These are phyloP conservation scores for Daldinia vernicosa DNA, from an alignment of 495 filamentous ascomycete species.

Conservation along the genomic window DNA sequence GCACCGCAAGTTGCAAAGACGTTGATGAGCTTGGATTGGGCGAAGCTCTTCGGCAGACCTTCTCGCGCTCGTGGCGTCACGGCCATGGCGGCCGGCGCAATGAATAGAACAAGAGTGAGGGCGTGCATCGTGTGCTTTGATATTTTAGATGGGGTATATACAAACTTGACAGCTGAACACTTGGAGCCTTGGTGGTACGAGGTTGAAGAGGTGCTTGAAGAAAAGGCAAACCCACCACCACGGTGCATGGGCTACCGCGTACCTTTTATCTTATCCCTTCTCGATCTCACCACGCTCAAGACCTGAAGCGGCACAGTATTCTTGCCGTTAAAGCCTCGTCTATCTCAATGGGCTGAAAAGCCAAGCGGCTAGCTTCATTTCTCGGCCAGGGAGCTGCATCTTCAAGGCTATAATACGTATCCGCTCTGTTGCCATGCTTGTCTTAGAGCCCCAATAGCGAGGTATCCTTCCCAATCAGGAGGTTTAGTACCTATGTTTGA, in stretches of 20 bases:
- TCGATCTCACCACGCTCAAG: slow-evolving; percentile 16
- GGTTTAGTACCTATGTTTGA: slow-evolving; percentile 1
- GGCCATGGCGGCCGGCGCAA: slow-evolving; percentile 29
- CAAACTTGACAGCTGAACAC: neutral
- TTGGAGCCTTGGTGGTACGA: neutral
- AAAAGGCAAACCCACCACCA: neutral
- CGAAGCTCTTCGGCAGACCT: slow-evolving; percentile 30
- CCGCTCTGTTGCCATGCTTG: slow-evolving; percentile 16
- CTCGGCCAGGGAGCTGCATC: slow-evolving; percentile 24
- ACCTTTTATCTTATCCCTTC: slow-evolving; percentile 31
- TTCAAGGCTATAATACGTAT: slow-evolving; percentile 15
- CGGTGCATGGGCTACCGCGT: neutral
- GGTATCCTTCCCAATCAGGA: slow-evolving; percentile 10
- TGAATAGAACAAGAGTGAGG: slow-evolving; percentile 27
- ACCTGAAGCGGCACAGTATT: slow-evolving; percentile 4
- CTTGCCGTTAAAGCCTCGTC: slow-evolving; percentile 14
- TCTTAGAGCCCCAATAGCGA: slow-evolving; percentile 20
- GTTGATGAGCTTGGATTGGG: slow-evolving; percentile 29
- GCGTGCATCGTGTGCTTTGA: slow-evolving; percentile 23
- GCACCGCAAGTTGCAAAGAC: slow-evolving; percentile 22
- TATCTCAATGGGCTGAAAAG: slow-evolving; percentile 29
- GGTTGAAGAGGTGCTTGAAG: neutral
- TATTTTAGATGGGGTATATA: neutral
- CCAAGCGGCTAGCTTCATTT: slow-evolving; percentile 26
- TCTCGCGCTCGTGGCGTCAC: slow-evolving; percentile 24